Conservation (phyloP, 2,329 filamentous ascomycete genomes). For the Penicillium sp. region DNA sequence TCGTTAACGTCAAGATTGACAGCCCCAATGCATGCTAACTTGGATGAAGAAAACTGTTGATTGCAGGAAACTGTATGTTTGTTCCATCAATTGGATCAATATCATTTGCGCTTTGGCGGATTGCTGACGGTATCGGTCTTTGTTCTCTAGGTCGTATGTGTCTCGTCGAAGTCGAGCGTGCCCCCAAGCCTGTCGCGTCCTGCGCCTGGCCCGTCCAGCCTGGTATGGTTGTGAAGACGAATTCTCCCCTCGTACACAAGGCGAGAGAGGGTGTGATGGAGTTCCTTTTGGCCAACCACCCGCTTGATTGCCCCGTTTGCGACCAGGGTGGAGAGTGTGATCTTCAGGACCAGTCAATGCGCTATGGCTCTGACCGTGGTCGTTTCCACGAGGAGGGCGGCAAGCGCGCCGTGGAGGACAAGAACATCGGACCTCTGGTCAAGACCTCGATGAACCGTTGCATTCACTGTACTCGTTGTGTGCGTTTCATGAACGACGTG, state of each 20-base stretch:
- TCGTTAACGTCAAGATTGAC: conserved; percentile 11
- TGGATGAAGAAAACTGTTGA: conserved; percentile 76
- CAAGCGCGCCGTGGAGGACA: conserved; percentile 97
- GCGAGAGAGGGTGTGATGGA: conserved; percentile 99
- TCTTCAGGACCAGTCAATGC: conserved; percentile 98
- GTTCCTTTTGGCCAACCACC: conserved; percentile 93
- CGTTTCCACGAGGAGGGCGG: conserved; percentile 93
- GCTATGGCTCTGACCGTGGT: conserved; percentile 91
- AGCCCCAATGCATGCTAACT: conserved; percentile 20
- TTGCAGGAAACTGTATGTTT: conserved; percentile 81
- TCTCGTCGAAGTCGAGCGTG: conserved; percentile 92
- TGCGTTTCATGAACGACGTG: conserved; percentile 96
- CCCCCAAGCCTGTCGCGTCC: conserved; percentile 94
- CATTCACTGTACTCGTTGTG: conserved; percentile 97
- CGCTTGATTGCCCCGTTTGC: conserved; percentile 93
- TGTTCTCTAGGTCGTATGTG: conserved; percentile 69
- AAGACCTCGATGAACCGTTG: conserved; percentile 99
- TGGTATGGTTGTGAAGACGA: conserved; percentile 98
- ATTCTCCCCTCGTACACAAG: conserved; percentile 93
- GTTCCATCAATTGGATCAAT: background rate
- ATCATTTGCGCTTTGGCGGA: no score
- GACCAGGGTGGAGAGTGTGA: conserved; percentile 99
- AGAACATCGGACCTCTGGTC: conserved; percentile 96
- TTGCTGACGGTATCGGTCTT: background rate
- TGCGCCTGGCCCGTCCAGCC: conserved; percentile 98